A percentile compares a stretch with the other conserved stretches of the same genome.
These are phyloP conservation scores for Rhododendron simsii DNA, from an alignment of 148 eudicot genomes.

Conservation along the genomic window DNA sequence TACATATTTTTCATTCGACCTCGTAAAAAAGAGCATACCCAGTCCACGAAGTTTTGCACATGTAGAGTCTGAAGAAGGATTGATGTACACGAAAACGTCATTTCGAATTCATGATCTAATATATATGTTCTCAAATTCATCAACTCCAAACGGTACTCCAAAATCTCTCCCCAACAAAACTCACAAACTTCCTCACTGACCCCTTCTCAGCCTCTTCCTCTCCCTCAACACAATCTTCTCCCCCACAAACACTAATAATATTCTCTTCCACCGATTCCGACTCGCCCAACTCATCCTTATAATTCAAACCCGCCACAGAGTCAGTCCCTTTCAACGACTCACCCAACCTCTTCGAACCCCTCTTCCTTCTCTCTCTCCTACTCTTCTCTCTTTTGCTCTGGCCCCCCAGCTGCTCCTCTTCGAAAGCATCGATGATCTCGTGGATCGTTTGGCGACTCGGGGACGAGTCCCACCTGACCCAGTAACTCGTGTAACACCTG, in stretches of 20 bases:
- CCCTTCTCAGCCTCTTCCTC: conserved; percentile 20
- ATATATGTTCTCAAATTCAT: neutral
- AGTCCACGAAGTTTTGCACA: neutral
- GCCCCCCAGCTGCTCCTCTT: conserved; percentile 36
- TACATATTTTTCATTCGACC: neutral
- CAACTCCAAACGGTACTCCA: conserved; percentile 38
- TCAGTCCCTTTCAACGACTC: conserved; percentile 11
- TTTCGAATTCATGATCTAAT: neutral
- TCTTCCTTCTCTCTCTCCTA: conserved; percentile 27
- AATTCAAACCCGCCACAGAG: conserved; percentile 12
- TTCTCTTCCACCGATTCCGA: conserved; percentile 15
- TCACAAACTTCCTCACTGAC: conserved; percentile 30
- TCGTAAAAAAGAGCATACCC: neutral
- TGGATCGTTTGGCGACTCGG: conserved; percentile 75
- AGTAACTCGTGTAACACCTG: conserved; percentile 63
- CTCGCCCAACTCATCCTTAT: conserved; percentile 9
- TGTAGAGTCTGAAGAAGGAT: neutral
- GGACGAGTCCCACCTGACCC: conserved; percentile 83
- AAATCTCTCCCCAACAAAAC: conserved; percentile 37
- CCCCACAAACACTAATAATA: neutral
- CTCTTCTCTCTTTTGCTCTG: conserved; percentile 5
- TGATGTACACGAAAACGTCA: neutral
- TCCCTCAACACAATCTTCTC: conserved; percentile 2
- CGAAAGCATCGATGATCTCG: conserved; percentile 73
- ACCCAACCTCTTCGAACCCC: conserved; percentile 8